Conservation (phyloP, 2,329 filamentous ascomycete genomes). For the Fusarium torreyae region DNA sequence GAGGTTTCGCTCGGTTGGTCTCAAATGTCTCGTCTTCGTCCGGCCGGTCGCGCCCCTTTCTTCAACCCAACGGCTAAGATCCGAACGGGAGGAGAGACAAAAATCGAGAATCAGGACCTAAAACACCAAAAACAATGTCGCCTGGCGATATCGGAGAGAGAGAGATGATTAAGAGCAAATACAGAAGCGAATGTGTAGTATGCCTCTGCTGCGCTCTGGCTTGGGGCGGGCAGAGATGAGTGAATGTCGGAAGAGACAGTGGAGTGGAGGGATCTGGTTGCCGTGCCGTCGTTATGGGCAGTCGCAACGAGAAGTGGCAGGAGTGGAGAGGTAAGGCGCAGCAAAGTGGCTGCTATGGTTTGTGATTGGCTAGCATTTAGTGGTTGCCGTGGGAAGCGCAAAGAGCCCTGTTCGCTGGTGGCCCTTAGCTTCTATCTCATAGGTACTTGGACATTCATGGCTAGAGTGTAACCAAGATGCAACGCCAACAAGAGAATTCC, state of each 20-base stretch:
- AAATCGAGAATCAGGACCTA: background rate
- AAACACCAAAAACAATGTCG: slow-evolving; percentile 22
- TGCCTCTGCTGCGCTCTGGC: slow-evolving; percentile 36
- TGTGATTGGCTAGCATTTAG: slow-evolving; percentile 26
- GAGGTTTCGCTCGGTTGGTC: slow-evolving; percentile 14
- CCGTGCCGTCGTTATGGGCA: slow-evolving; percentile 45
- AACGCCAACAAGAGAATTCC: no score
- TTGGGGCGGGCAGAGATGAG: slow-evolving; percentile 17
- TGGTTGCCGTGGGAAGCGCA: slow-evolving; percentile 37
- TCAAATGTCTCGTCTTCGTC: slow-evolving; percentile 42
- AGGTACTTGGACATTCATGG: background rate
- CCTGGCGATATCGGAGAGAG: slow-evolving; percentile 8
- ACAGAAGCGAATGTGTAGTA: slow-evolving; percentile 40
- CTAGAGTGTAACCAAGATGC: background rate
- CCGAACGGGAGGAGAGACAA: slow-evolving; percentile 11
- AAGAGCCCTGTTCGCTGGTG: slow-evolving; percentile 23
- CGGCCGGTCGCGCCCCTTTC: slow-evolving; percentile 38
- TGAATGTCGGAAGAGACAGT: slow-evolving; percentile 36
- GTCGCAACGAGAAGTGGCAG: slow-evolving; percentile 18
- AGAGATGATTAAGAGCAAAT: slow-evolving; percentile 17
- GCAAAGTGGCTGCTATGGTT: slow-evolving; percentile 23
- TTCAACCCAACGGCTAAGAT: slow-evolving; percentile 28
- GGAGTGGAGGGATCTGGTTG: slow-evolving; percentile 43
- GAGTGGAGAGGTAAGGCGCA: slow-evolving; percentile 12
- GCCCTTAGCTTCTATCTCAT: slow-evolving; percentile 1